Percentiles rank a stretch among this genome's conserved stretches.
Conservation (phyloP, 139 green algal genomes). For the Dunaliella sp. region DNA sequence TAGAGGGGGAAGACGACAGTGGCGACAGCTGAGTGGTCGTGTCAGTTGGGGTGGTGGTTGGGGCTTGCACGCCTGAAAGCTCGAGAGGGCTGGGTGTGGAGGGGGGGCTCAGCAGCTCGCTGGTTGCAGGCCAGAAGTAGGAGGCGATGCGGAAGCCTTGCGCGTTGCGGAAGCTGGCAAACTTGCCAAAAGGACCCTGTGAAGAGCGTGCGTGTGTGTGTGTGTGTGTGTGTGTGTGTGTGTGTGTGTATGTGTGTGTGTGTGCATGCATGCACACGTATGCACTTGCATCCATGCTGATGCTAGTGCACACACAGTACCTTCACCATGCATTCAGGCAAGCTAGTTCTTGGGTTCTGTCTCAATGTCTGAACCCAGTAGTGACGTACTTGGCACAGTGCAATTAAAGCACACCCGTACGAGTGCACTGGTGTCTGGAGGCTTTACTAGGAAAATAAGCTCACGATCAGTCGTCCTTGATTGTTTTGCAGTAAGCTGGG, state of each 20-base stretch:
- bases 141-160: neutral
- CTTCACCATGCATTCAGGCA: too few relatives aligned
- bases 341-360: too few relatives aligned
- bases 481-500: too few relatives aligned
- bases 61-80: neutral
- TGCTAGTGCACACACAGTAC: too few relatives aligned
- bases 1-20: neutral
- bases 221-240: neutral
- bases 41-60: neutral
- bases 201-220: neutral
- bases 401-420: too few relatives aligned
- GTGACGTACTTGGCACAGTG: too few relatives aligned
- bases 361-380: too few relatives aligned
- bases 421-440: too few relatives aligned
- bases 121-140: neutral
- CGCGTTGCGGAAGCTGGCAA: slow-evolving; percentile 2
- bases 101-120: neutral
- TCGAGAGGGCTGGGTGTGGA: neutral
- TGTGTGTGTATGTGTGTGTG: neutral
- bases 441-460: too few relatives aligned
- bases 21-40: neutral
- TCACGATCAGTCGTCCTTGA: too few relatives aligned
- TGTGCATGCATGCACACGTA: too few relatives aligned
- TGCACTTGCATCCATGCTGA: too few relatives aligned
- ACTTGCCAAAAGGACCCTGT: neutral